Conservation (phyloP, 345 rosid genomes). For the Schrenkiella parvula region DNA sequence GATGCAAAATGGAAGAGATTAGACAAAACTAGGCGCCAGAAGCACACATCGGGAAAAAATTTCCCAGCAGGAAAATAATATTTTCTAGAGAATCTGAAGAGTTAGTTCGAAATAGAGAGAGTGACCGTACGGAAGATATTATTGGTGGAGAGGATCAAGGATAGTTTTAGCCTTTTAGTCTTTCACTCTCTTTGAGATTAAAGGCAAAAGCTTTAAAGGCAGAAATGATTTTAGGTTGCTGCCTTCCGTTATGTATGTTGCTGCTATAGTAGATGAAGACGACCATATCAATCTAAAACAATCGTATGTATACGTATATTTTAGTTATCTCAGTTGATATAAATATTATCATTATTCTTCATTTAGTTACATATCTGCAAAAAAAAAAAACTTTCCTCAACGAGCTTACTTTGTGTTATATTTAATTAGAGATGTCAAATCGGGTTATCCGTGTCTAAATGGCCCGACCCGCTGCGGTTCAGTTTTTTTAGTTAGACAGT, state of each 20-base stretch:
- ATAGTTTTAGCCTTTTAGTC: neutral
- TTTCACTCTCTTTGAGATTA: slow-evolving; percentile 5
- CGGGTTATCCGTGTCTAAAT: too few species aligned
- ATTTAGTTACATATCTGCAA: neutral
- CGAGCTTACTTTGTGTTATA: neutral
- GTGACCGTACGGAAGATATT: neutral
- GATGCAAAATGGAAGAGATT: too few species aligned
- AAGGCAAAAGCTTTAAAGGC: neutral
- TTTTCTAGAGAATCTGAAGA: slow-evolving; percentile 12
- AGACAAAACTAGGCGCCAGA: neutral
- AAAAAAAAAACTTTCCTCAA: neutral
- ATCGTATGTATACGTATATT: neutral
- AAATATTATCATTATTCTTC: neutral
- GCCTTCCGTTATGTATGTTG: slow-evolving; percentile 12
- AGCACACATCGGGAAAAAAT: neutral
- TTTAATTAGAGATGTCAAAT: too few species aligned
- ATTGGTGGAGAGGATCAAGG: neutral
- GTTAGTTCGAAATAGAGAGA: neutral
- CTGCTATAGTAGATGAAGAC: neutral
- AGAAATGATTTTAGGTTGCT: neutral
- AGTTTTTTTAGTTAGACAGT: too few species aligned
- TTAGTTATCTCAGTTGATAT: neutral
- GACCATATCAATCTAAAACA: neutral
- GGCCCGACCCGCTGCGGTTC: too few species aligned
- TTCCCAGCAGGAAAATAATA: neutral